Evolutionary conservation across 495 filamentous ascomycete genomes (phyloP), one percentile per base, ranked within the genome.

Genomic region (Penicillium soppii): DNA sequence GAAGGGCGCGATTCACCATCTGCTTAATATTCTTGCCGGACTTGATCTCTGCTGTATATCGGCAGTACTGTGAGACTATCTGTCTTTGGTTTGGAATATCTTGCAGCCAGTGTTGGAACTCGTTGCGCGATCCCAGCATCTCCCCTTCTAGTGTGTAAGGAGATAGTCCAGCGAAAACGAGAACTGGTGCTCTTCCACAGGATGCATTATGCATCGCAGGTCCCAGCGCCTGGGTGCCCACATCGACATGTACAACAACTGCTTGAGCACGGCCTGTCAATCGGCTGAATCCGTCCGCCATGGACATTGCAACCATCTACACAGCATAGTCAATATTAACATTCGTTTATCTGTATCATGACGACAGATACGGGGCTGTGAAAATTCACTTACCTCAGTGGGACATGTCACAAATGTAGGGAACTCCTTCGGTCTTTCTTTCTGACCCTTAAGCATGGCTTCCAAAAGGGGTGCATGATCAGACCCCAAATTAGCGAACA

Each of bases 71-170:
- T 3, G 80, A 80, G 10, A 97, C 77, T 52, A 97, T 96, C 65
- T 87, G 85, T 64, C 89, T 91, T 71, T 97, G 92, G 54, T 97
- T 90, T 1, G 92, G 92, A 5, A 97, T 89, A 70, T 97, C 90
- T 61, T 97, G 92, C 32, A 96, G 91, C 89, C 92, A 97, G 63
- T 97, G 92, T 59, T 96, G 97, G 65, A 92, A 97, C 69, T 97
- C 92, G 0, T 90, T 96, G 36, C 92, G 79, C 3, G 84, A 89
- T 1, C 92, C 92, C 16, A 89, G 79, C 75, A 91, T 81, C 71
- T 97, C 92, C 4, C 92, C 92, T 56, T 97, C 92, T 27, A 89
- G 82, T 2, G 92, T 97, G 61, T 87, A 95, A 0, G 92, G 92
- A 2, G 85, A 90, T 5, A 97, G 72, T 7, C 92, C 92, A 1